Evolutionary conservation across 2,329 filamentous ascomycete species (phyloP), one percentile per base, ranked within the genome.

Genomic region (Leptographium galeiforme): DNA sequence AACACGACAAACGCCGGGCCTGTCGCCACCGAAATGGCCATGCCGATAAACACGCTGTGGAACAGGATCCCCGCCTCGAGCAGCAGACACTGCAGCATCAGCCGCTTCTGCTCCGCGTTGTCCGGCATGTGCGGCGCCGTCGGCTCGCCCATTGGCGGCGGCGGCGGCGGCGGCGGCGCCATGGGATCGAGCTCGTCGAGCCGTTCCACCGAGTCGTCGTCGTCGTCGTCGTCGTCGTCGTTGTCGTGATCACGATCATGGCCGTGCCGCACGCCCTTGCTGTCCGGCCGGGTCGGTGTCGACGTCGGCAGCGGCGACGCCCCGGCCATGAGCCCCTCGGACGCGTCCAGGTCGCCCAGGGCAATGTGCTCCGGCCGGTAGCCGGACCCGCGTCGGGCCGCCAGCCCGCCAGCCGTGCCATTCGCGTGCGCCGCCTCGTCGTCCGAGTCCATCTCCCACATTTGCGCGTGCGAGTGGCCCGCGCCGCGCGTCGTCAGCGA

Each of bases 21-120:
- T 0, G 85, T 89, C 0, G 87, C 83, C 1, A 93, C 87, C 1
- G 85, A 89, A 34, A 93, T 75, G 5, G 87, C 86, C 85, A 91
- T 90, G 57, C 87, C 87, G 61, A 93, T 91, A 63, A 93, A 93
- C 52, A 93, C 75, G 62, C 82, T 87, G 70, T 93, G 87, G 64
- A 91, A 91, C 16, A 93, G 75, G 57, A 93, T 91, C 19, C 87
- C 87, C 0, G 86, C 86, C 68, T 91, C 87, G 3, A 93, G 77
- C 30, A 93, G 75, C 47, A 91, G 71, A 60, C 87, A 90, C 66
- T 93, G 87, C 11, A 90, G 70, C 60, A 90, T 75, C 58, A 84
- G 76, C 12, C 83, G 77, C 61, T 82, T 78, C 55, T 78, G 76
- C 67, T 84, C 73, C 63, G 87, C 75, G 48, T 77, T 64, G 40